Evolutionary conservation across 2,329 filamentous ascomycete species (phyloP), one percentile per base, ranked within the genome.

Genomic region (Calonectria crousiana): DNA sequence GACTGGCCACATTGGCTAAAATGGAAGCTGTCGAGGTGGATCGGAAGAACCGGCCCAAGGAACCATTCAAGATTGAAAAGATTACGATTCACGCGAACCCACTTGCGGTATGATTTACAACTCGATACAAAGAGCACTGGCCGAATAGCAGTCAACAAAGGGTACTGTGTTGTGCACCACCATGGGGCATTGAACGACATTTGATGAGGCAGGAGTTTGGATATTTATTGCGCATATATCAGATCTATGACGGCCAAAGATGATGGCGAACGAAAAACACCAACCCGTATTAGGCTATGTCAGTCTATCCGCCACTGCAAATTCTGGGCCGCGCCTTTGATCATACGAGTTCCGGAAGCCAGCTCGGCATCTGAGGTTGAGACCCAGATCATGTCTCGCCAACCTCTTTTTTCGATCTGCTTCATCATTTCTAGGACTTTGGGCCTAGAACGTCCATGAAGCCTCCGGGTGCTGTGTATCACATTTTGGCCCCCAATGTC

Each of bases 61-160:
- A 93, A 81, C 87, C 89, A 72, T 87, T 94, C 32, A 86, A 87
- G 77, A 95, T 97, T 71, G 90, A 95, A 80, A 89, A 85, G 11
- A 89, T 96, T 30, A 94, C 92, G 1, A 89, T 96, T 3, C 95
- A 96, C 84, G 94, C 95, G 23, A 97, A 97, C 80, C 95, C 95
- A 1, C 81, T 96, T 75, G 94, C 95, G 5, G 90, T 84, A 28
- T 92, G 85, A 89, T 13, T 89, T 83, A 34, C 90, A 84, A 88
- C 53, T 26, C 36, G 41, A 65, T 16, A 60, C 9, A 10, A 56
- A 30, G 44, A 52, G 47, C 36, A 16, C 38, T 49, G 26, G 60
- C 44, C 32, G 60, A 32, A 38, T 11, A n/a, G n/a, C 56, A 16
- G n/a, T 14, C n/a, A 20, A 60, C 34, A 26, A 60, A 36, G 20